A percentile compares a stretch with the other conserved stretches of the same genome.
phyloP scores from a whole-genome alignment of 2,329 filamentous ascomycete species.

The Lasiodiplodia hormozganensis region DNA sequence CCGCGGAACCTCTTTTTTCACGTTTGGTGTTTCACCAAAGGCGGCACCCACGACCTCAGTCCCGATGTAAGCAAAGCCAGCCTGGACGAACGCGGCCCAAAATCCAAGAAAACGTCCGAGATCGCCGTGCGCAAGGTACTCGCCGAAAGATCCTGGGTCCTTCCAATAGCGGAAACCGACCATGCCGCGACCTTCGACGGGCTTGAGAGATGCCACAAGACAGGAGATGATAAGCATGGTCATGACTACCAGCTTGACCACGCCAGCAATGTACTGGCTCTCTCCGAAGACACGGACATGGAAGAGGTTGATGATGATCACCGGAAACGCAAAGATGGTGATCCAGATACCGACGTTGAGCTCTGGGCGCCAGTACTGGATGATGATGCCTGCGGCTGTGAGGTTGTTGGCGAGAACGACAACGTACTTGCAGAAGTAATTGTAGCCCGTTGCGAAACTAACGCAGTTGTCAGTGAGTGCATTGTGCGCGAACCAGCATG shows the following conservation, averaged over 20 bases:
- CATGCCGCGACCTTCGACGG: constrained; percentile 73
- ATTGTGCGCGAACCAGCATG: background rate
- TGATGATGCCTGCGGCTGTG: constrained; percentile 74
- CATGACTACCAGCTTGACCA: constrained; percentile 74
- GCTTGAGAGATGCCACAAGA: constrained; percentile 58
- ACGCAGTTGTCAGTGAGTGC: background rate
- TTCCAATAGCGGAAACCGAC: constrained; percentile 77
- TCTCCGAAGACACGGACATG: constrained; percentile 77
- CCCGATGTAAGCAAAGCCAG: constrained; percentile 74
- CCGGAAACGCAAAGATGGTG: constrained; percentile 72
- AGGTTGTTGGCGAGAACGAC: constrained; percentile 78
- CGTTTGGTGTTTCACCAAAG: constrained; percentile 76
- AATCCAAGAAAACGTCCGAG: constrained; percentile 71
- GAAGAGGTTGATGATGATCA: constrained; percentile 73
- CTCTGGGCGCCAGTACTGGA: constrained; percentile 72
- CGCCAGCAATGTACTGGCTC: constrained; percentile 79
- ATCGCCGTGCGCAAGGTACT: constrained; percentile 63
- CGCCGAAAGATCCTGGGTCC: constrained; percentile 70
- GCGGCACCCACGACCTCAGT: constrained; percentile 78
- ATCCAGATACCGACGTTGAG: constrained; percentile 76
- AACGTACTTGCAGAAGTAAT: constrained; percentile 73
- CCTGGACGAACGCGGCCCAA: constrained; percentile 72
- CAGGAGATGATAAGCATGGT: constrained; percentile 73
- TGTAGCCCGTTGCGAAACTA: constrained; percentile 77
- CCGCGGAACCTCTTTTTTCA: constrained; percentile 72